phyloP scores from a whole-genome alignment of 2,329 filamentous ascomycete genomes.

The Pseudogymnoascus sp. region DNA sequence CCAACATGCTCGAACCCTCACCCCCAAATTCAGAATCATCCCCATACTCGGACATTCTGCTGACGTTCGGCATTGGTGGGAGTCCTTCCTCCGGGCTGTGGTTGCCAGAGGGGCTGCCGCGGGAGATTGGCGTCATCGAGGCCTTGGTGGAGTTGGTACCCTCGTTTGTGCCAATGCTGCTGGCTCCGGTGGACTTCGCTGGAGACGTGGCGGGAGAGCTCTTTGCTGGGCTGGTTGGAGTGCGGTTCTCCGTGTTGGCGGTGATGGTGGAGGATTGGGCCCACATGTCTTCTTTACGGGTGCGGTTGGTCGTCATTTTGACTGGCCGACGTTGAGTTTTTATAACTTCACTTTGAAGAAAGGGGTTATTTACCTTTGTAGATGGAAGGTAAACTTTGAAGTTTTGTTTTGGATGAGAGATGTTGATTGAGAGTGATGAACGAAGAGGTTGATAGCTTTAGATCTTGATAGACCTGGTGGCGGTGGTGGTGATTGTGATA shows the following conservation, averaged over 20 bases:
- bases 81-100: neutral
- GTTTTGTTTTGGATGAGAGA: neutral
- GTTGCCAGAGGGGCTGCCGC: neutral
- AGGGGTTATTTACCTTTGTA: neutral
- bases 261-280: neutral
- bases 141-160: neutral
- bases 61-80: neutral
- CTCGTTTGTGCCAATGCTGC: neutral
- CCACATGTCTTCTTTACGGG: neutral
- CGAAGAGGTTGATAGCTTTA: neutral
- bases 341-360: neutral
- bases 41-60: neutral
- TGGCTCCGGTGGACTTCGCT: neutral
- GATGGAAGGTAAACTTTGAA: neutral
- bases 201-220: neutral
- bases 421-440: neutral
- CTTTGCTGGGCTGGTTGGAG: neutral
- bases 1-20: neutral
- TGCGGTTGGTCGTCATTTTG: neutral
- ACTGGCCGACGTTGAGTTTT: neutral
- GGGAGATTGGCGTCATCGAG: neutral
- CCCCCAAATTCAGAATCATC: neutral
- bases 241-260: neutral
- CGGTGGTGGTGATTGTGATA: neutral
- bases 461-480: neutral